Percentiles rank a stretch among this genome's conserved stretches.
Evolutionary conservation across 1,139 yeast species (phyloP).

Genomic region (Geotrichum reessii): DNA sequence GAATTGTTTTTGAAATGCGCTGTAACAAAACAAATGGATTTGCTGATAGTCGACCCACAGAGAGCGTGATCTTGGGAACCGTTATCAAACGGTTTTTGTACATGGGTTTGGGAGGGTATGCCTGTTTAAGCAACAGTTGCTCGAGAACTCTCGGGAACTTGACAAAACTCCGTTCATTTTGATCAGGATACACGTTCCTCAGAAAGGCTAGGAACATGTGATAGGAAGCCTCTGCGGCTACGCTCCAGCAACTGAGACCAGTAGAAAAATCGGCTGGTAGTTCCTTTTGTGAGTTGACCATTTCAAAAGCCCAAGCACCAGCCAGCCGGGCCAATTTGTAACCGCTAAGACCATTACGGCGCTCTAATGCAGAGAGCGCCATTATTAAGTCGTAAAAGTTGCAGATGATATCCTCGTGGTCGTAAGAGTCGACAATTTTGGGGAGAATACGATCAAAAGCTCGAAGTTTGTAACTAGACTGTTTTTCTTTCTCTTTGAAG

Average conservation of each 20-base stretch:
- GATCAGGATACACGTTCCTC: constrained; percentile 51
- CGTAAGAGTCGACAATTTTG: constrained; percentile 70
- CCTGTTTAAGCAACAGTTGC: constrained; percentile 50
- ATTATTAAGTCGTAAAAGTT: constrained; percentile 79
- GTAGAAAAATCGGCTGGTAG: constrained; percentile 48
- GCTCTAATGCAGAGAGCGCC: constrained; percentile 76
- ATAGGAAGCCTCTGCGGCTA: constrained; percentile 76
- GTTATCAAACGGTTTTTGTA: constrained; percentile 44
- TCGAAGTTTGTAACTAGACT: constrained; percentile 47
- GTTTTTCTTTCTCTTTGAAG: constrained; percentile 57
- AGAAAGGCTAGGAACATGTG: constrained; percentile 73
- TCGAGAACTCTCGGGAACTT: constrained; percentile 24
- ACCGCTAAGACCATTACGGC: constrained; percentile 71
- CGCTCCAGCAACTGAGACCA: constrained; percentile 66
- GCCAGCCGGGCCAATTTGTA: constrained; percentile 76
- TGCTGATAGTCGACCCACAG: constrained; percentile 56
- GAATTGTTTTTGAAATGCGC: constrained; percentile 59
- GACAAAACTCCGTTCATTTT: constrained; percentile 4
- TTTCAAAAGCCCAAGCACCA: constrained; percentile 82
- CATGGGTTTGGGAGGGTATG: constrained; percentile 33
- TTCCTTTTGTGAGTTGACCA: constrained; percentile 30
- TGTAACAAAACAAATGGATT: constrained; percentile 53
- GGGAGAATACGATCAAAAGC: constrained; percentile 82
- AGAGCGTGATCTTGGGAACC: constrained; percentile 63
- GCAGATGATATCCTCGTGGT: constrained; percentile 84